Evolutionary conservation across 208 protist genomes (phyloP).

Genomic region (Crithidia fasciculata): DNA sequence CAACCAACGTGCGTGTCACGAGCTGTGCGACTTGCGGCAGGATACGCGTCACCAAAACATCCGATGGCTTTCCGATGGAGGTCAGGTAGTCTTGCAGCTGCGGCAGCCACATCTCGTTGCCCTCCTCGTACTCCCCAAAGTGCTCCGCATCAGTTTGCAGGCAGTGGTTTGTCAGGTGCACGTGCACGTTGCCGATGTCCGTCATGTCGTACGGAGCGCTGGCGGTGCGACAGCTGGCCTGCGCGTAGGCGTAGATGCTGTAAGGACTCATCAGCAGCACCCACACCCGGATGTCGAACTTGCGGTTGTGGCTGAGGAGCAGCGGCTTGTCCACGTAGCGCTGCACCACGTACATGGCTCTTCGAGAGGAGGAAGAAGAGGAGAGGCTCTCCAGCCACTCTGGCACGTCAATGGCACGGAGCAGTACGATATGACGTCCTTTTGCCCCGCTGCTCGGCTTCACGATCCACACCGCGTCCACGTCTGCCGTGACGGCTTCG

Average conservation of each 20-base stretch:
- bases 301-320: conserved; percentile 71
- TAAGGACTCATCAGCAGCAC: conserved; percentile 67
- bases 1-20: conserved; percentile 74
- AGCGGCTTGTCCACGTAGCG: conserved; percentile 87
- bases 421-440: conserved; percentile 75
- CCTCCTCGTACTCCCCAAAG: conserved; percentile 80
- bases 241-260: conserved; percentile 80
- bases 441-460: conserved; percentile 87
- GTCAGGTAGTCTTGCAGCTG: conserved; percentile 63
- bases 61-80: conserved; percentile 33
- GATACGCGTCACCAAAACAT: conserved; percentile 51
- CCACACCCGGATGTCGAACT: conserved; percentile 93
- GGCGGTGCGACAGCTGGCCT: conserved; percentile 86
- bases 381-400: conserved; percentile 51
- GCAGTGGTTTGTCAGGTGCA: conserved; percentile 93
- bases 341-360: conserved; percentile 78
- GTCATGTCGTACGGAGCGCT: conserved; percentile 60
- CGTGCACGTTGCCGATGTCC: conserved; percentile 48
- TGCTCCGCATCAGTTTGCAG: conserved; percentile 59
- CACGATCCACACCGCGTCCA: conserved; percentile 78
- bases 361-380: neutral
- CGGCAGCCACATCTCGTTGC: conserved; percentile 91
- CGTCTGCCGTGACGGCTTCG: conserved; percentile 28
- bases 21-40: conserved; percentile 74
- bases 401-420: conserved; percentile 35